Percentiles rank a stretch among this genome's conserved stretches.
Evolutionary conservation across 2,329 filamentous ascomycete genomes (phyloP).

Genomic region (Alternaria ventricosa): DNA sequence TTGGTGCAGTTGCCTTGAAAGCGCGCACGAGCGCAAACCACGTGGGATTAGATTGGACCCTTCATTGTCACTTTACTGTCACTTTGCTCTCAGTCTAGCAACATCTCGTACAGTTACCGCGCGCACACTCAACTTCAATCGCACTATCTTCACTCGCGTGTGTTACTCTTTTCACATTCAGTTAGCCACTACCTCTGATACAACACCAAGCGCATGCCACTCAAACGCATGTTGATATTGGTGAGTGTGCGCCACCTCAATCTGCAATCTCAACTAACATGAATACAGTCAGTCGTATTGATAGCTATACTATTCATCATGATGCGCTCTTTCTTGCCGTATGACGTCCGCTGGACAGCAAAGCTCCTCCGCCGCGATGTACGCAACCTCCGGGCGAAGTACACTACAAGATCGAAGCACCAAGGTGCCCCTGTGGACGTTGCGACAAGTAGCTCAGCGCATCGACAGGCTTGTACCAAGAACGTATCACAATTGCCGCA

Average conservation of each 20-base stretch:
- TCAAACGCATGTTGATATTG: background rate
- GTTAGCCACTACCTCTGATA: background rate
- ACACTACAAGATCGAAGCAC: conserved; percentile 1
- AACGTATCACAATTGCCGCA: background rate
- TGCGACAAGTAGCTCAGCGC: background rate
- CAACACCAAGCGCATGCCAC: background rate
- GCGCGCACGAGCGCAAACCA: background rate
- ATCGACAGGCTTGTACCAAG: background rate
- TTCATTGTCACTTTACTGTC: background rate
- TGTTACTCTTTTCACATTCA: background rate
- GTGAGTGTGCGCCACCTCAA: background rate
- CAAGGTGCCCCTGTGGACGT: background rate
- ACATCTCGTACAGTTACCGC: background rate
- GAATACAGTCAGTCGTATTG: background rate
- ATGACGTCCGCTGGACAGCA: conserved; percentile 13
- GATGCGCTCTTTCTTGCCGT: conserved; percentile 2
- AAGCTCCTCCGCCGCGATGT: conserved; percentile 30
- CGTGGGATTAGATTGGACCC: background rate
- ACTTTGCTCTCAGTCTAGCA: too few relatives aligned
- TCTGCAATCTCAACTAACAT: background rate
- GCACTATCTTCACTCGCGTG: background rate
- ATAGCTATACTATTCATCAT: background rate
- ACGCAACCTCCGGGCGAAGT: conserved; percentile 13
- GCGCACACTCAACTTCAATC: background rate
- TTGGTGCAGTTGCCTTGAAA: background rate